Conservation (phyloP, 495 filamentous ascomycete genomes). For the Staphylotrichum longicolle region DNA sequence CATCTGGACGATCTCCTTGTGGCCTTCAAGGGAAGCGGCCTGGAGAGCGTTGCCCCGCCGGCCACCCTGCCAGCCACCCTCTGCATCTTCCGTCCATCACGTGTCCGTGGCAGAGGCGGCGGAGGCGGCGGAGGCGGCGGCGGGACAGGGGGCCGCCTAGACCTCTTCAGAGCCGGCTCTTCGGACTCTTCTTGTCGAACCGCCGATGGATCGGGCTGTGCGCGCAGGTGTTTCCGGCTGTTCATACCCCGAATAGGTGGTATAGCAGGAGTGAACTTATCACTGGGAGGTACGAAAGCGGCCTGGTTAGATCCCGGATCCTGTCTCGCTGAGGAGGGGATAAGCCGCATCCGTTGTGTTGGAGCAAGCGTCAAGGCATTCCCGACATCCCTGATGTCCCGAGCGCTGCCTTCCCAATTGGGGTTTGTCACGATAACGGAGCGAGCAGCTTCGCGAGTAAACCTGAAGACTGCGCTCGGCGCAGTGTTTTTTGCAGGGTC, state of each 20-base stretch:
- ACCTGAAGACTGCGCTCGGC: conserved; percentile 12
- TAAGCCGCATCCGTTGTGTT: conserved; percentile 7
- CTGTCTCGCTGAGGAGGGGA: conserved; percentile 8
- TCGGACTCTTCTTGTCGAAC: conserved; percentile 17
- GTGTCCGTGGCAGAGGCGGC: conserved; percentile 4
- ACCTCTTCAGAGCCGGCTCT: conserved; percentile 15
- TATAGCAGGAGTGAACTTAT: conserved; percentile 9
- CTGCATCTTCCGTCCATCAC: conserved; percentile 17
- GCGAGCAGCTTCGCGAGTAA: conserved; percentile 19
- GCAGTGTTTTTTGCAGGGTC: conserved; percentile 4
- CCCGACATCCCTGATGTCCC: conserved; percentile 12
- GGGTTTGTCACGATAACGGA: conserved; percentile 19
- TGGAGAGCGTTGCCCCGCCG: too few species aligned
- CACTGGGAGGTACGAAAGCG: too few species aligned
- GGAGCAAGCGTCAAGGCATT: not conserved
- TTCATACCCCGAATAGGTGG: conserved; percentile 23
- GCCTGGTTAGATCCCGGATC: conserved; percentile 16
- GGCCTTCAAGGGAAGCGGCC: too few species aligned
- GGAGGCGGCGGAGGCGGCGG: too few species aligned
- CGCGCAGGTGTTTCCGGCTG: conserved; percentile 16
- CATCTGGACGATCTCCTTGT: too few species aligned
- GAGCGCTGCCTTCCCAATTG: conserved; percentile 13
- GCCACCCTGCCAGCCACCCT: too few species aligned
- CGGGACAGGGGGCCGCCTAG: conserved; percentile 10
- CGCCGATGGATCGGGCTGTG: conserved; percentile 8